Percentiles rank a stretch among this genome's conserved stretches.
phyloP scores from a whole-genome alignment of 2,329 filamentous ascomycete genomes.

The Fusarium sp. region DNA sequence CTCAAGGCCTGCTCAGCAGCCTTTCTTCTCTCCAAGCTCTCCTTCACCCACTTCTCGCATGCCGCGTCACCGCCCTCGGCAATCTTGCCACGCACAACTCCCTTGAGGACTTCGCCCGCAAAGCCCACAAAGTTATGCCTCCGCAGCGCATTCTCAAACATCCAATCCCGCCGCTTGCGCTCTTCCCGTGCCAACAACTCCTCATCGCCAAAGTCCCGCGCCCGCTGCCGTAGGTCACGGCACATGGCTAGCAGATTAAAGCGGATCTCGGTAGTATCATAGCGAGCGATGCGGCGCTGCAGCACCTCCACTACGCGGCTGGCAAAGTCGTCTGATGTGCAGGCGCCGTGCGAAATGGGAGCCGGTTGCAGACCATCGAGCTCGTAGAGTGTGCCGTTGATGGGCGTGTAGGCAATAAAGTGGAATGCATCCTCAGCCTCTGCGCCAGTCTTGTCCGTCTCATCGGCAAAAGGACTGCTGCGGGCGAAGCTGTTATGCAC shows the following conservation, averaged over 20 bases:
- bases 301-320: conserved; percentile 88
- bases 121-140: conserved; percentile 98
- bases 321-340: conserved; percentile 80
- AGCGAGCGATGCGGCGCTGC: conserved; percentile 85
- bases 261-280: conserved; percentile 89
- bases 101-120: conserved; percentile 90
- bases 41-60: conserved; percentile 82
- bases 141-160: conserved; percentile 93
- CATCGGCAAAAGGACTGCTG: conserved; percentile 92
- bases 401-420: conserved; percentile 93
- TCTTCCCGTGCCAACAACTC: conserved; percentile 86
- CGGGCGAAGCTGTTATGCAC: conserved; percentile 94
- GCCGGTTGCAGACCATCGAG: conserved; percentile 94
- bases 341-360: conserved; percentile 89
- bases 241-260: conserved; percentile 98
- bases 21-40: conserved; percentile 72
- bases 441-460: conserved; percentile 76
- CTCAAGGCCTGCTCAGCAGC: conserved; percentile 55
- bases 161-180: conserved; percentile 87
- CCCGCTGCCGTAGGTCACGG: conserved; percentile 83
- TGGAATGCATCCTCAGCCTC: conserved; percentile 93
- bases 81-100: conserved; percentile 83
- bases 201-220: conserved; percentile 85
- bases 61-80: conserved; percentile 73
- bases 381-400: conserved; percentile 89